Percentiles rank a stretch among this genome's conserved stretches.
phyloP scores from a whole-genome alignment of 2,329 filamentous ascomycete genomes.

The Arachnomyces sp. region DNA sequence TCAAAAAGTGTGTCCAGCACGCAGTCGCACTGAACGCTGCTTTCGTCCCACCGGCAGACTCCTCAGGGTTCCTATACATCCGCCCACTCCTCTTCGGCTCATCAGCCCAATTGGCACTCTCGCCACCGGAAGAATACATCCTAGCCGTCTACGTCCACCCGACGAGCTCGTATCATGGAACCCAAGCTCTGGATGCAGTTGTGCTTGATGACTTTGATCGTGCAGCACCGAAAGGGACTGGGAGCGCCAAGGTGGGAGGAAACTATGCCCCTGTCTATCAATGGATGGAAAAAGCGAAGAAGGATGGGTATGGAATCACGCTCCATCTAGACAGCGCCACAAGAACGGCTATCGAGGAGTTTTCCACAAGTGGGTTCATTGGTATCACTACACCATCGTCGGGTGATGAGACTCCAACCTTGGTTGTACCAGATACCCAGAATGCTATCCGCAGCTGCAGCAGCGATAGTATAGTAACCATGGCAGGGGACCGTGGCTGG shows the following conservation, averaged over 20 bases:
- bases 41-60: constrained; percentile 20
- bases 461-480: constrained; percentile 15
- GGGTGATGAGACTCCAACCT: constrained; percentile 10
- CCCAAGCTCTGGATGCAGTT: constrained; percentile 18
- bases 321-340: constrained; percentile 27
- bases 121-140: constrained; percentile 17
- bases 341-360: constrained; percentile 27
- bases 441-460: constrained; percentile 26
- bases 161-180: constrained; percentile 19
- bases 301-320: constrained; percentile 24
- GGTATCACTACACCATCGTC: constrained; percentile 13
- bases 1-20: constrained; percentile 19
- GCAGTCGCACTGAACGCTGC: constrained; percentile 21
- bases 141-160: constrained; percentile 27
- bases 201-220: constrained; percentile 30
- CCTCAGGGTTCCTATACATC: constrained; percentile 26
- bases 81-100: constrained; percentile 27
- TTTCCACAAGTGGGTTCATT: constrained; percentile 26
- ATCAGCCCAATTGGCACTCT: constrained; percentile 17
- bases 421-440: constrained; percentile 11
- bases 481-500: constrained; percentile 26
- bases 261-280: constrained; percentile 31
- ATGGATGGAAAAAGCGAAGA: constrained; percentile 22
- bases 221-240: constrained; percentile 26
- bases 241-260: constrained; percentile 28